Evolutionary conservation across 192 early-diverging fungal genomes (phyloP).

Genomic region (Coemansia sp.): DNA sequence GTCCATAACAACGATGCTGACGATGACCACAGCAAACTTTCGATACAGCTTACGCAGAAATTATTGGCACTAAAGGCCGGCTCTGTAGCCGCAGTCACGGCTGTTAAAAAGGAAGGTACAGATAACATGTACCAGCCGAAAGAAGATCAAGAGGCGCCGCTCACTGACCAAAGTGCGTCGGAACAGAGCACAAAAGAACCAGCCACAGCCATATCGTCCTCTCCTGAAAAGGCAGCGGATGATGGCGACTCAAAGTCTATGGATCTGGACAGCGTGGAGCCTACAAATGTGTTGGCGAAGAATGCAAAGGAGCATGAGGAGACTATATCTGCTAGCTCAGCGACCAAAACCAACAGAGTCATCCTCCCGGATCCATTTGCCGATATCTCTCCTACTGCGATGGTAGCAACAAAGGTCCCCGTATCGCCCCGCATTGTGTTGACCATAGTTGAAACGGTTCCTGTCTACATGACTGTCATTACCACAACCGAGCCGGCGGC

Average conservation of each 20-base stretch:
- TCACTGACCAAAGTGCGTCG: no score
- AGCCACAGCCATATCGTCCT: not conserved
- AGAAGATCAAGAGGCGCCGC: not conserved
- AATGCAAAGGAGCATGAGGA: conserved; percentile 45
- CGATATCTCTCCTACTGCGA: conserved; percentile 45
- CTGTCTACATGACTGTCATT: conserved; percentile 54
- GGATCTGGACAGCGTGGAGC: conserved; percentile 44
- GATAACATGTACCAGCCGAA: not conserved
- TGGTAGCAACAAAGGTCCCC: conserved; percentile 46
- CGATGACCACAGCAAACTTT: conserved; percentile 16
- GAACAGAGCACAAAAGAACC: not conserved
- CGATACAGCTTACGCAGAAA: conserved; percentile 39
- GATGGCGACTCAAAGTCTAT: not conserved
- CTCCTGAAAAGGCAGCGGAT: not conserved
- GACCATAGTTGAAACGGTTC: conserved; percentile 55
- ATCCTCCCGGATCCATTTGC: conserved; percentile 49
- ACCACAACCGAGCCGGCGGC: conserved; percentile 47
- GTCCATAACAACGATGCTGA: not conserved
- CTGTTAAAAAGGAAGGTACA: not conserved
- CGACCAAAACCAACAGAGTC: conserved; percentile 17
- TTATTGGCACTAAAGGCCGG: conserved; percentile 30
- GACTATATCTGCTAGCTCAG: conserved; percentile 5
- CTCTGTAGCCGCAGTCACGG: not conserved
- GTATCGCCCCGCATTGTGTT: conserved; percentile 51
- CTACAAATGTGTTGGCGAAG: conserved; percentile 28